Conservation (phyloP, 2,329 filamentous ascomycete species). For the Colletotrichum aenigma region DNA sequence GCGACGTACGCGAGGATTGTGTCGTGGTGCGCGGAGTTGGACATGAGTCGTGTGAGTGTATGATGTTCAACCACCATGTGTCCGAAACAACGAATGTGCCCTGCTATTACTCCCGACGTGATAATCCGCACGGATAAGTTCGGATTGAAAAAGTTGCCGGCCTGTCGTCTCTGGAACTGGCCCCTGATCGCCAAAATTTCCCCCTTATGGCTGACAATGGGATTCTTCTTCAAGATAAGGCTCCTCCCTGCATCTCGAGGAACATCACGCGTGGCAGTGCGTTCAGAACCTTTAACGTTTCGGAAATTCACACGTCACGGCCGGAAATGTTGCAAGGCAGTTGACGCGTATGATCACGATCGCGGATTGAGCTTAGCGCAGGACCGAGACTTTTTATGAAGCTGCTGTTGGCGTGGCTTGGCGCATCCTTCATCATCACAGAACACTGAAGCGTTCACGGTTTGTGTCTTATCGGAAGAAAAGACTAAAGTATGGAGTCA, state of each 20-base stretch:
- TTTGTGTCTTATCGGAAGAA: neutral
- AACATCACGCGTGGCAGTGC: neutral
- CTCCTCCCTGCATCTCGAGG: neutral
- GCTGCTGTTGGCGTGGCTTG: neutral
- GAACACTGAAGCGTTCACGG: neutral
- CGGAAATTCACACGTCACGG: neutral
- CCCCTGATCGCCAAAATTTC: neutral
- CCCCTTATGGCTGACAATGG: neutral
- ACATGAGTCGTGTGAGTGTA: conserved; percentile 7
- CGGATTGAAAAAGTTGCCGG: neutral
- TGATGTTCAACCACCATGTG: neutral
- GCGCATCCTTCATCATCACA: neutral
- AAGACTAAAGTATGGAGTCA: neutral
- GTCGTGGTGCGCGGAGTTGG: neutral
- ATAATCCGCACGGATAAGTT: neutral
- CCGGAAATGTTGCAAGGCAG: neutral
- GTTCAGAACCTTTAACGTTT: neutral
- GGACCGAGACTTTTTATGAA: neutral
- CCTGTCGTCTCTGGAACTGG: neutral
- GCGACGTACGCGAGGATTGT: neutral
- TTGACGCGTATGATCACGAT: neutral
- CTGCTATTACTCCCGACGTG: neutral
- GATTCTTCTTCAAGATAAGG: neutral
- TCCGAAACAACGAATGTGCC: neutral
- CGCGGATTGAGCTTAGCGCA: neutral